phyloP scores from a whole-genome alignment of 2,329 filamentous ascomycete species.

The Fusarium veterinarium region DNA sequence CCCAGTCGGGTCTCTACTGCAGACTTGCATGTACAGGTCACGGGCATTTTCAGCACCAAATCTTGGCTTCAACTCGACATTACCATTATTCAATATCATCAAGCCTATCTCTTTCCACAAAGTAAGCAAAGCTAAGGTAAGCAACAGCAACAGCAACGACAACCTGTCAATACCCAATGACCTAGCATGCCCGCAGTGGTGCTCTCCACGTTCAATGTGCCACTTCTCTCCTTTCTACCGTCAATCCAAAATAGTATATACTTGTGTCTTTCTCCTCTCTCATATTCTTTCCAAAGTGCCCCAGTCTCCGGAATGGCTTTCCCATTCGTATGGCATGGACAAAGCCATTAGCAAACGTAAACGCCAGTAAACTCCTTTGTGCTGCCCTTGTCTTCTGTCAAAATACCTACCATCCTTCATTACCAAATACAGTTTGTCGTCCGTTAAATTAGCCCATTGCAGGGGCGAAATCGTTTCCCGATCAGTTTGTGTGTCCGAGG shows the following conservation, averaged over 20 bases:
- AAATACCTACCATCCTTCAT: slow-evolving; percentile 37
- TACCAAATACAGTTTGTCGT: slow-evolving; percentile 32
- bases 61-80: slow-evolving; percentile 37
- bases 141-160: slow-evolving; percentile 7
- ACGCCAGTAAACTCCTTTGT: slow-evolving; percentile 44
- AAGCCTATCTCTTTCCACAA: slow-evolving; percentile 20
- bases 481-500: slow-evolving; percentile 43
- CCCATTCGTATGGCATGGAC: slow-evolving; percentile 5
- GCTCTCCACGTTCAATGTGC: slow-evolving; percentile 7
- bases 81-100: slow-evolving; percentile 49
- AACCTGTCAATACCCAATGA: slow-evolving; percentile 37
- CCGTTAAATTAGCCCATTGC: slow-evolving; percentile 23
- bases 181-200: slow-evolving; percentile 17
- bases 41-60: not conserved
- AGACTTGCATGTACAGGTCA: not conserved
- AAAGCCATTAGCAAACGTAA: slow-evolving; percentile 29
- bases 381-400: slow-evolving; percentile 36
- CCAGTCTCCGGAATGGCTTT: slow-evolving; percentile 10
- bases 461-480: slow-evolving; percentile 15
- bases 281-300: slow-evolving; percentile 15
- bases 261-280: slow-evolving; percentile 26
- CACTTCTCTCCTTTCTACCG: slow-evolving; percentile 6
- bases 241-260: slow-evolving; percentile 14
- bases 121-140: slow-evolving; percentile 5
- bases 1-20: not conserved